Evolutionary conservation across 73 alveolate genomes (phyloP).

Genomic region (Durusdinium trenchii): DNA sequence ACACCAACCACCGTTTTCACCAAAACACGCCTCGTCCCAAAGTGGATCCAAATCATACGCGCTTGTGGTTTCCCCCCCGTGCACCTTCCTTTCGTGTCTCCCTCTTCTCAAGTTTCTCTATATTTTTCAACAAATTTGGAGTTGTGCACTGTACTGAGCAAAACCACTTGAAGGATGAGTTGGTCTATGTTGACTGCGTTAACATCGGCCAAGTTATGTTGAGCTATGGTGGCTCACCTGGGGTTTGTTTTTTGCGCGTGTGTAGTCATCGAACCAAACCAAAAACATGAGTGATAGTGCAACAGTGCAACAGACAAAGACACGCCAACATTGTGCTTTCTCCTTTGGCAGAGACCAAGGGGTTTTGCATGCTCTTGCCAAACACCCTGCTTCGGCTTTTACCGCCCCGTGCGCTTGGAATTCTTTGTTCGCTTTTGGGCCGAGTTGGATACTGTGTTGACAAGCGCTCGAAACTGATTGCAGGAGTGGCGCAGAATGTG

Average conservation of each 20-base stretch:
- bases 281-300: not conserved
- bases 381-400: not conserved
- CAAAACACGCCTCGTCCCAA: no score
- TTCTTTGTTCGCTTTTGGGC: not conserved
- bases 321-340: not conserved
- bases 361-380: not conserved
- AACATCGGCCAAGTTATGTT: no score
- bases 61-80: no score
- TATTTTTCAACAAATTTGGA: no score
- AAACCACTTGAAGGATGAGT: no score
- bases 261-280: not conserved
- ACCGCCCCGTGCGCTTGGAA: not conserved
- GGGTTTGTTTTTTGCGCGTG: no score
- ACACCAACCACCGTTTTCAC: no score
- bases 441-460: not conserved
- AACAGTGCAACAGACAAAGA: not conserved
- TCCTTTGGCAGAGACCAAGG: not conserved
- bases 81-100: no score
- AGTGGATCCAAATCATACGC: no score
- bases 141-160: no score
- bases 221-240: not conserved
- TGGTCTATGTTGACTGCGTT: no score
- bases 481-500: constrained; percentile 72
- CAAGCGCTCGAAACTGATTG: not conserved
- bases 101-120: no score